Conservation (phyloP, 1,139 yeast species). For the Hyphopichia khmerensis region DNA sequence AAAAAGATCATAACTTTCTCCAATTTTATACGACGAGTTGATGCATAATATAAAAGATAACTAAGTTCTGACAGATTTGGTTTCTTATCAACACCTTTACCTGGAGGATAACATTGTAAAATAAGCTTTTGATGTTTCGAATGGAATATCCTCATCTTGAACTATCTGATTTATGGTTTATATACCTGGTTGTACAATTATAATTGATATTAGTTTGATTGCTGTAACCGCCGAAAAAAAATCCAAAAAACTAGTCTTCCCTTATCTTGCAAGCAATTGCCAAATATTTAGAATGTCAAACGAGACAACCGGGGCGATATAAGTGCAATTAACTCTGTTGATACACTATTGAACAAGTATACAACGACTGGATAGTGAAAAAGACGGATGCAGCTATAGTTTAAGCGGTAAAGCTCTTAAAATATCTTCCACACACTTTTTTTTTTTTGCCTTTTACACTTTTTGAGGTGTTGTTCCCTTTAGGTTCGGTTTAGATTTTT, state of each 20-base stretch:
- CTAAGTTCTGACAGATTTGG: slow-evolving; percentile 92
- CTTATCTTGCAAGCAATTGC: too few species aligned
- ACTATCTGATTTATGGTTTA: slow-evolving; percentile 1
- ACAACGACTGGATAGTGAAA: too few species aligned
- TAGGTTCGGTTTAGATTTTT: not conserved
- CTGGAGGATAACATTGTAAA: slow-evolving; percentile 90
- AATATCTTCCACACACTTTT: not conserved
- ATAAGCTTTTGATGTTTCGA: slow-evolving; percentile 91
- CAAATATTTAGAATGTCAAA: too few species aligned
- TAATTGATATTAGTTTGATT: too few species aligned
- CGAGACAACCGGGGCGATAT: too few species aligned
- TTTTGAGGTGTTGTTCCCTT: not conserved
- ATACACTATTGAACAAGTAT: too few species aligned
- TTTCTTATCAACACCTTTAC: slow-evolving; percentile 78
- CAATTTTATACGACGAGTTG: slow-evolving; percentile 82
- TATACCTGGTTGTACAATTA: too few species aligned
- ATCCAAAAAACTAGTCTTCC: too few species aligned
- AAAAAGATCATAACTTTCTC: slow-evolving; percentile 80
- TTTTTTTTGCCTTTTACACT: not conserved
- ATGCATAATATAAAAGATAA: slow-evolving; percentile 86
- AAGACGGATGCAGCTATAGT: too few species aligned
- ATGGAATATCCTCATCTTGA: slow-evolving; percentile 35
- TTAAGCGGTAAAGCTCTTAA: not conserved
- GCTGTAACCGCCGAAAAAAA: too few species aligned
- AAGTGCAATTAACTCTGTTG: too few species aligned